phyloP scores from a whole-genome alignment of 495 filamentous ascomycete genomes.

The Penicillium lividum region DNA sequence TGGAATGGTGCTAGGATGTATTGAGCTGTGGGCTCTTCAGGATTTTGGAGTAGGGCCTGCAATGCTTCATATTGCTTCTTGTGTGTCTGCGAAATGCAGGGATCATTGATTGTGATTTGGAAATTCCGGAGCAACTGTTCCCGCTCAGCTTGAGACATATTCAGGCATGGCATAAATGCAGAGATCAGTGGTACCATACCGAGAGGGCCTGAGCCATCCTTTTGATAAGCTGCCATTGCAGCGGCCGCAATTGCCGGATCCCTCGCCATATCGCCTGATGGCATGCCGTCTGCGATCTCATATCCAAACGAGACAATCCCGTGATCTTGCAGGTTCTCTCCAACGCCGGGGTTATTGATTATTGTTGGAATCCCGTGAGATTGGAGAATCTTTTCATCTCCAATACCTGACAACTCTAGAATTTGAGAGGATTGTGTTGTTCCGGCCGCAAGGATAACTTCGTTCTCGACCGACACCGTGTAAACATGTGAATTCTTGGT shows the following conservation, averaged over 20 bases:
- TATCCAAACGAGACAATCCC: constrained; percentile 17
- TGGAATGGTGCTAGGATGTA: constrained; percentile 27
- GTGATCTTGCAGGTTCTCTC: constrained; percentile 54
- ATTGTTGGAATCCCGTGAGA: constrained; percentile 13
- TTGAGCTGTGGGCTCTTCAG: constrained; percentile 18
- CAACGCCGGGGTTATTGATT: constrained; percentile 43
- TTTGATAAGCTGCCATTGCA: constrained; percentile 25
- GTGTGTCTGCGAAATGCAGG: constrained; percentile 1
- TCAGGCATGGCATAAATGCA: constrained; percentile 22
- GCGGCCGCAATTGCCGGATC: constrained; percentile 16
- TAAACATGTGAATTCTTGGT: constrained; percentile 20
- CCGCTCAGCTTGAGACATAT: constrained; percentile 7
- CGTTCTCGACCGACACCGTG: constrained; percentile 48
- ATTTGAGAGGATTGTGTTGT: constrained; percentile 55
- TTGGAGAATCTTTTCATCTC: constrained; percentile 24
- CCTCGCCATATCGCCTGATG: constrained; percentile 15
- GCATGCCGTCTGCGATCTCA: constrained; percentile 19
- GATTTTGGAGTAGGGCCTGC: constrained; percentile 4
- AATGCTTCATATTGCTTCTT: constrained; percentile 18
- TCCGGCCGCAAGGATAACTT: constrained; percentile 63
- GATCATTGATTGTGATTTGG: background rate
- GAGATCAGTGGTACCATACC: constrained; percentile 18
- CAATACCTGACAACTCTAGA: constrained; percentile 65
- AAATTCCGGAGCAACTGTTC: background rate
- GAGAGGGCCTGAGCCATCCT: constrained; percentile 22